These are phyloP conservation scores for Fusarium dimerum DNA, from an alignment of 2,329 filamentous ascomycete species.

Conservation along the genomic window DNA sequence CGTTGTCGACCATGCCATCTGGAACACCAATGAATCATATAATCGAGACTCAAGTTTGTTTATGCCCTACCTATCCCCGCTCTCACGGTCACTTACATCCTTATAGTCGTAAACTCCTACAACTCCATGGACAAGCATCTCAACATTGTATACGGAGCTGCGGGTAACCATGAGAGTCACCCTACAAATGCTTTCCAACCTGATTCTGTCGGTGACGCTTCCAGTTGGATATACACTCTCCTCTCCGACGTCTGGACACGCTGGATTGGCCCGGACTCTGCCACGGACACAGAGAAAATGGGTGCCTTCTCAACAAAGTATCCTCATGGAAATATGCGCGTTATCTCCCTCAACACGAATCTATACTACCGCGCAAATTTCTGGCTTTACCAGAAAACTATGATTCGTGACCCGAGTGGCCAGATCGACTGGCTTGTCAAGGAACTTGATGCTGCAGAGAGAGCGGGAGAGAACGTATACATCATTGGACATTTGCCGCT, in stretches of 20 bases:
- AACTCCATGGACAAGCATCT: conserved; percentile 44
- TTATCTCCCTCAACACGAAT: conserved; percentile 63
- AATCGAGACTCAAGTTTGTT: conserved; percentile 33
- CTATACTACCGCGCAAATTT: conserved; percentile 61
- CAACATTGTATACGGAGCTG: conserved; percentile 50
- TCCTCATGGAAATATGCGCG: conserved; percentile 47
- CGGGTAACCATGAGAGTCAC: conserved; percentile 59
- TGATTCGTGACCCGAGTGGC: conserved; percentile 51
- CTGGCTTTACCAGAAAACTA: conserved; percentile 52
- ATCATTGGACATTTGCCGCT: conserved; percentile 60
- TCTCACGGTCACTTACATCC: not conserved
- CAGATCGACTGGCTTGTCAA: conserved; percentile 55
- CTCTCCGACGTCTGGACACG: conserved; percentile 47
- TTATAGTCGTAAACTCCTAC: conserved; percentile 47
- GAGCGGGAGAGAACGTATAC: conserved; percentile 53
- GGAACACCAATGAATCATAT: conserved; percentile 42
- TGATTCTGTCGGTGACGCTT: conserved; percentile 37
- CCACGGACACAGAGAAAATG: conserved; percentile 37
- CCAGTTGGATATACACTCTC: conserved; percentile 55
- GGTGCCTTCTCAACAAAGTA: conserved; percentile 53
- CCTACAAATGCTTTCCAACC: conserved; percentile 55
- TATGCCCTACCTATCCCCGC: not conserved
- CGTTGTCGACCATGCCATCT: conserved; percentile 54
- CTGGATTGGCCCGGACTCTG: conserved; percentile 44
- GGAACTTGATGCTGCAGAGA: conserved; percentile 56